Conservation (phyloP, 2,329 filamentous ascomycete genomes). For the Verticillium zaregamsianum region DNA sequence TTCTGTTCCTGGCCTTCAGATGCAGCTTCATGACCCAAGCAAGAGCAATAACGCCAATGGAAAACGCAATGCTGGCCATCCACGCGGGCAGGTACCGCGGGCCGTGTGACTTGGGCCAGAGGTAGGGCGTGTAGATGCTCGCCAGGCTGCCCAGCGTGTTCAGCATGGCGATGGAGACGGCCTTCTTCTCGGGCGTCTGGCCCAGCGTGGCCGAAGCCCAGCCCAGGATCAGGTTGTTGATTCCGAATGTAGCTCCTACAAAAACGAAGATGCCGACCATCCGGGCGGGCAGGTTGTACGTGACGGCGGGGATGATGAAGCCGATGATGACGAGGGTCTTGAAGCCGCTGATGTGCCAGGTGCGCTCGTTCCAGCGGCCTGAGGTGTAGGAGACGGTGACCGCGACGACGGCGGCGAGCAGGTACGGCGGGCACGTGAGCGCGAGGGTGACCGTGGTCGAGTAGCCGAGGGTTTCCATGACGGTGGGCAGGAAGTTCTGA, state of each 20-base stretch:
- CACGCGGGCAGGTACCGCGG: slow-evolving; percentile 16
- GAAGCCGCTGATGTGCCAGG: slow-evolving; percentile 39
- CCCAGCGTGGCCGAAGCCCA: slow-evolving; percentile 35
- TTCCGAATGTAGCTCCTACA: too few species aligned
- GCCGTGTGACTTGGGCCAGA: slow-evolving; percentile 28
- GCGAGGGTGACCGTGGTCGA: slow-evolving; percentile 33
- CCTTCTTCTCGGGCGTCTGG: slow-evolving; percentile 43
- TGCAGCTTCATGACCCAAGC: slow-evolving; percentile 31
- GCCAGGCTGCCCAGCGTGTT: slow-evolving; percentile 29
- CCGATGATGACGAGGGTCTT: slow-evolving; percentile 35
- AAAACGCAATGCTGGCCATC: slow-evolving; percentile 16
- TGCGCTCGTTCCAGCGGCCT: slow-evolving; percentile 41
- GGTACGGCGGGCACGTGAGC: slow-evolving; percentile 43
- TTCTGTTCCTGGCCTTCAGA: slow-evolving; percentile 29
- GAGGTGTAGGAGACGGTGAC: slow-evolving; percentile 33
- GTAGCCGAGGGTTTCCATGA: slow-evolving; percentile 55
- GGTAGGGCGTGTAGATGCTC: slow-evolving; percentile 34
- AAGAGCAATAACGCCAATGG: slow-evolving; percentile 25
- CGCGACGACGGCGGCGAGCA: slow-evolving; percentile 30
- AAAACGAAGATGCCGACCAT: slow-evolving; percentile 26
- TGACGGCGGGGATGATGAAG: slow-evolving; percentile 22
- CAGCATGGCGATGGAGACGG: slow-evolving; percentile 34
- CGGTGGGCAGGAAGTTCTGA: slow-evolving; percentile 74
- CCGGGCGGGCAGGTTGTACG: slow-evolving; percentile 21
- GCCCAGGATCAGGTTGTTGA: slow-evolving; percentile 40